Evolutionary conservation across 768 basidiomycete genomes (phyloP), one percentile per base, ranked within the genome.

Genomic region (Phallus indusiatus): DNA sequence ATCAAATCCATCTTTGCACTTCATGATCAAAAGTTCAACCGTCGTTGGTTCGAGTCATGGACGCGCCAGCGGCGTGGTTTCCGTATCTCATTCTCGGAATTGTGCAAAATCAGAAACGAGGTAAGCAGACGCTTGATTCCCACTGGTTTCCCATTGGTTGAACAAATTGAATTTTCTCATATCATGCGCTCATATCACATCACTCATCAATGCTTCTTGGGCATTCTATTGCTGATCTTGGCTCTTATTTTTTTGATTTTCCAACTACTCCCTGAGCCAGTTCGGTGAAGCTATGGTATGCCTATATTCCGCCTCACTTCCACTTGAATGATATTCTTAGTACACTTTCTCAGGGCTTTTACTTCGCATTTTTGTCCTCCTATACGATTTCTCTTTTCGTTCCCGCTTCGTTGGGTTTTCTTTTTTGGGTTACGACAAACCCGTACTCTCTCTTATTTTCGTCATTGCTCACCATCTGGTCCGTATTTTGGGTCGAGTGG

Each of bases 321-420:
- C 47, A 21, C 18, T n/a, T 17, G n/a, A n/a, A n/a, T n/a, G 22
- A 2, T 42, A 56, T 22, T 24, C 47, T 35, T 16, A 24, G 17
- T 35, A 33, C n/a, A 11, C 5, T 3, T 24, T 18, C 21, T 14
- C 22, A 56, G 57, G 90, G 91, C 1, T 79, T 92, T 36, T 94
- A 99, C 73, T 97, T 94, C 71, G 81, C 82, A 53, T 96, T 95
- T 75, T 79, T 97, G 17, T 80, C 83, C 6, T 82, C 84, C 48
- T 97, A 97, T 73, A 88, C 94, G 0, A 79, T 81, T 48, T 83
- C 85, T 35, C 83, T 98, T 48, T 65, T 85, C 21, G 81, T 92
- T 64, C 89, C 94, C 2, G 83, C 93, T 1, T 67, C 72, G 16
- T 73, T 91, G 46, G 93, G 94, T 1, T 65, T 83, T 51, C 53